phyloP scores from a whole-genome alignment of 805 yeast species.

The Priceomyces fermenticarens region DNA sequence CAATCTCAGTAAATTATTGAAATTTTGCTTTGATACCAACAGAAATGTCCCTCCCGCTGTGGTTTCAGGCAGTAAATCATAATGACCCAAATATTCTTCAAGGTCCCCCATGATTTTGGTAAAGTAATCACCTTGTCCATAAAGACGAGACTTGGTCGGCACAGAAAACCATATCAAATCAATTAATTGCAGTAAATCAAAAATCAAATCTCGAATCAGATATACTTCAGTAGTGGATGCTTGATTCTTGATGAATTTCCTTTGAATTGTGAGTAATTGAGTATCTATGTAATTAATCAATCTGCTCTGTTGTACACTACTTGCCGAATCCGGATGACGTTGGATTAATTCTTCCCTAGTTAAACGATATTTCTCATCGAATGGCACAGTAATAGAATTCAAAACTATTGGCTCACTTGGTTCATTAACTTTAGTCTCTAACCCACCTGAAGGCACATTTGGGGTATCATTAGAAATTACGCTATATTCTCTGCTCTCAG shows the following conservation, averaged over 20 bases:
- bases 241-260: slow-evolving; percentile 35
- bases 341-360: slow-evolving; percentile 11
- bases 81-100: slow-evolving; percentile 37
- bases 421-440: neutral
- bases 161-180: slow-evolving; percentile 35
- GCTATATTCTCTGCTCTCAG: too few species aligned
- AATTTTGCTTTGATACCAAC: slow-evolving; percentile 5
- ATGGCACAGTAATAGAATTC: slow-evolving; percentile 11
- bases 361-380: slow-evolving; percentile 25
- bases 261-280: slow-evolving; percentile 29
- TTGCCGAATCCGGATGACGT: slow-evolving; percentile 2
- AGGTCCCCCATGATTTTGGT: slow-evolving; percentile 34
- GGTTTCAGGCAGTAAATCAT: slow-evolving; percentile 14
- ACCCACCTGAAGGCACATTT: neutral
- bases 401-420: neutral
- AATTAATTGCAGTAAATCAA: slow-evolving; percentile 22
- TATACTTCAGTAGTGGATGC: slow-evolving; percentile 23
- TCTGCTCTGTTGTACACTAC: slow-evolving; percentile 33
- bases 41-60: neutral
- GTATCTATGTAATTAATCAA: slow-evolving; percentile 35
- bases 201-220: slow-evolving; percentile 20
- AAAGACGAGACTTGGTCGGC: slow-evolving; percentile 16
- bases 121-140: slow-evolving; percentile 36
- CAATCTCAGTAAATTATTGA: slow-evolving; percentile 13
- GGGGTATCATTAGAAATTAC: too few species aligned